A percentile compares a stretch with the other conserved stretches of the same genome.
phyloP scores from a whole-genome alignment of 2,329 filamentous ascomycete species.

The Delphinella strobiligena region DNA sequence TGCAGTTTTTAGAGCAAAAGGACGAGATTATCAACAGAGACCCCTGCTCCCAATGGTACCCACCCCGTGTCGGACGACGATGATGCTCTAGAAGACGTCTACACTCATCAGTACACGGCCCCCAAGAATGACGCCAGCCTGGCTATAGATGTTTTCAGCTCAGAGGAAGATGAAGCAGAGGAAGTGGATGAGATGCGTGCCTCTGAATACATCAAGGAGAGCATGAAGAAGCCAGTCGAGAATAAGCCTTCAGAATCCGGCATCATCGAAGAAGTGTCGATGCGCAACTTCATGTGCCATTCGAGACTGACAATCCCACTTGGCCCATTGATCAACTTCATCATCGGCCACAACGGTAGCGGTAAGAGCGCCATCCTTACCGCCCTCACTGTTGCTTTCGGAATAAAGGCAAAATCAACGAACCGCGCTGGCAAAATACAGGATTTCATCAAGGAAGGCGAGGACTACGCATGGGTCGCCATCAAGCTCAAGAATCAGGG shows the following conservation, averaged over 20 bases:
- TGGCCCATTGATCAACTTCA: constrained; percentile 95
- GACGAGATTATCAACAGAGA: constrained; percentile 17
- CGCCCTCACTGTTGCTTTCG: constrained; percentile 85
- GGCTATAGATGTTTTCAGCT: constrained; percentile 9
- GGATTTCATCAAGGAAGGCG: constrained; percentile 80
- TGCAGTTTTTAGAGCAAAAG: constrained; percentile 13
- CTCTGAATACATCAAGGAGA: constrained; percentile 19
- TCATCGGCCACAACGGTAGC: constrained; percentile 94
- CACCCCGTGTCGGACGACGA: constrained; percentile 19
- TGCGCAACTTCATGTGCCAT: constrained; percentile 96
- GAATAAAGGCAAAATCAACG: constrained; percentile 82
- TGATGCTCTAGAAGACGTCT: constrained; percentile 7
- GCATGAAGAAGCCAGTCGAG: constrained; percentile 25
- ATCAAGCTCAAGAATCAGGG: constrained; percentile 90
- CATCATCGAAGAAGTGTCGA: constrained; percentile 77
- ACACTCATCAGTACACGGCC: constrained; percentile 6
- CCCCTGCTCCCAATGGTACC: constrained; percentile 15
- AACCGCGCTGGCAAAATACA: constrained; percentile 86
- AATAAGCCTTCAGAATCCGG: constrained; percentile 72
- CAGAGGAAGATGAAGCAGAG: constrained; percentile 18
- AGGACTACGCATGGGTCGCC: constrained; percentile 58
- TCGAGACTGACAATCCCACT: constrained; percentile 66
- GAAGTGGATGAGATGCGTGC: constrained; percentile 16
- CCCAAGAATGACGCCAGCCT: constrained; percentile 3
- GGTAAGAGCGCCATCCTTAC: constrained; percentile 95